Percentiles rank a stretch among this genome's conserved stretches.
These are phyloP conservation scores for Naganishia vishniacii DNA, from an alignment of 768 basidiomycete species.

Conservation along the genomic window DNA sequence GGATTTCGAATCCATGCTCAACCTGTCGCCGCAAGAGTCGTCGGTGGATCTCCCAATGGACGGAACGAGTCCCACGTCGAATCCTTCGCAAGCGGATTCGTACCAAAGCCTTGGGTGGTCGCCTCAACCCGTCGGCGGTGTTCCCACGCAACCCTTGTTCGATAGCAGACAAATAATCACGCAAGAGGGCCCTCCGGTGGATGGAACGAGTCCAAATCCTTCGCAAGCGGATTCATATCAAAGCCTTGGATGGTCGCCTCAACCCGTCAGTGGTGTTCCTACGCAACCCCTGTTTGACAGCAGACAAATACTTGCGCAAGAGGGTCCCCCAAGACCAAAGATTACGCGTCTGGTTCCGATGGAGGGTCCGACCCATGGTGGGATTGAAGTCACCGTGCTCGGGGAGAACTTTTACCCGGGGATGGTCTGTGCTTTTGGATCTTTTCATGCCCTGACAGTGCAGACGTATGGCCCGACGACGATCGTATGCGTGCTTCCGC, in stretches of 20 bases:
- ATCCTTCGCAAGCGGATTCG: not conserved
- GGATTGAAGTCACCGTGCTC: slow-evolving; percentile 87
- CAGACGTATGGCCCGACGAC: slow-evolving; percentile 90
- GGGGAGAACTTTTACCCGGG: slow-evolving; percentile 70
- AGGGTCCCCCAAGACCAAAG: slow-evolving; percentile 31
- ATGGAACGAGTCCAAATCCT: slow-evolving; percentile 12
- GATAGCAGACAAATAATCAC: slow-evolving; percentile 26
- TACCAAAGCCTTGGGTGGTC: slow-evolving; percentile 27
- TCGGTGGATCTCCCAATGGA: slow-evolving; percentile 17
- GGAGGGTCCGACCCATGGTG: slow-evolving; percentile 74
- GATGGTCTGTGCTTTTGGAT: slow-evolving; percentile 76
- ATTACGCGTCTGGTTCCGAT: slow-evolving; percentile 53
- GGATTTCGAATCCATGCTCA: slow-evolving; percentile 27
- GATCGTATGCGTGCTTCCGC: slow-evolving; percentile 83
- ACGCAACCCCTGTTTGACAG: slow-evolving; percentile 30
- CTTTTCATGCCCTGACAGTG: slow-evolving; percentile 70
- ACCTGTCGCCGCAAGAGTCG: slow-evolving; percentile 23
- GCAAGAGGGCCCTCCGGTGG: slow-evolving; percentile 17
- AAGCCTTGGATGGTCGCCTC: slow-evolving; percentile 30
- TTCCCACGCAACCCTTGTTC: slow-evolving; percentile 30
- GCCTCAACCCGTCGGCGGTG: slow-evolving; percentile 35
- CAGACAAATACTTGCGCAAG: slow-evolving; percentile 19
- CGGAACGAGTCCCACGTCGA: slow-evolving; percentile 14
- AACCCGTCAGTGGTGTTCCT: slow-evolving; percentile 34
- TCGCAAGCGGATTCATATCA: slow-evolving; percentile 4